A percentile compares a stretch with the other conserved stretches of the same genome.
Evolutionary conservation across 2,329 filamentous ascomycete genomes (phyloP).

Genomic region (Ceratocystis ficicola): DNA sequence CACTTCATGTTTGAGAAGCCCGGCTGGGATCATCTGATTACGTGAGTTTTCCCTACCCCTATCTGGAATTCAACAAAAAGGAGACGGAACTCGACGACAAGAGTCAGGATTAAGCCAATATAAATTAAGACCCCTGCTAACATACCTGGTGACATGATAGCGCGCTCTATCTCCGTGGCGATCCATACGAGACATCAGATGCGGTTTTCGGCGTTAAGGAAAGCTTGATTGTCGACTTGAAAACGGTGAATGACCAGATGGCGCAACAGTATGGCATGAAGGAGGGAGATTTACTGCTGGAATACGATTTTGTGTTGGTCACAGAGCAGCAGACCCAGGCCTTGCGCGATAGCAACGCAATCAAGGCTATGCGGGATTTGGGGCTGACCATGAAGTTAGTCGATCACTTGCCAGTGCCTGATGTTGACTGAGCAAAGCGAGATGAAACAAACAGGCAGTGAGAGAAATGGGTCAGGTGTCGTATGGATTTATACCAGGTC

Average conservation of each 20-base stretch:
- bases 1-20: slow-evolving; percentile 81
- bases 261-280: slow-evolving; percentile 51
- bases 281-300: slow-evolving; percentile 51
- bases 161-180: slow-evolving; percentile 62
- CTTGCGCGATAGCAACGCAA: slow-evolving; percentile 52
- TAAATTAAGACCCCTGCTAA: background rate
- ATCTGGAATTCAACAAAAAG: background rate
- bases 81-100: background rate
- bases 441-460: background rate
- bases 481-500: background rate
- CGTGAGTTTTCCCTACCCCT: slow-evolving; percentile 42
- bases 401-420: slow-evolving; percentile 64
- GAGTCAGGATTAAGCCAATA: background rate
- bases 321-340: slow-evolving; percentile 55
- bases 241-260: slow-evolving; percentile 39
- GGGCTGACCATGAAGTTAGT: slow-evolving; percentile 60
- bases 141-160: slow-evolving; percentile 32
- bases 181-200: slow-evolving; percentile 72
- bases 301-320: slow-evolving; percentile 67
- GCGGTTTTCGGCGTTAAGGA: slow-evolving; percentile 81
- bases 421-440: slow-evolving; percentile 34
- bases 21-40: slow-evolving; percentile 69
- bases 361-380: slow-evolving; percentile 52
- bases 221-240: slow-evolving; percentile 56
- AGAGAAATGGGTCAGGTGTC: background rate